Evolutionary conservation across 2,329 filamentous ascomycete species (phyloP), one percentile per base, ranked within the genome.

Genomic region (Atkinsonella texensis): DNA sequence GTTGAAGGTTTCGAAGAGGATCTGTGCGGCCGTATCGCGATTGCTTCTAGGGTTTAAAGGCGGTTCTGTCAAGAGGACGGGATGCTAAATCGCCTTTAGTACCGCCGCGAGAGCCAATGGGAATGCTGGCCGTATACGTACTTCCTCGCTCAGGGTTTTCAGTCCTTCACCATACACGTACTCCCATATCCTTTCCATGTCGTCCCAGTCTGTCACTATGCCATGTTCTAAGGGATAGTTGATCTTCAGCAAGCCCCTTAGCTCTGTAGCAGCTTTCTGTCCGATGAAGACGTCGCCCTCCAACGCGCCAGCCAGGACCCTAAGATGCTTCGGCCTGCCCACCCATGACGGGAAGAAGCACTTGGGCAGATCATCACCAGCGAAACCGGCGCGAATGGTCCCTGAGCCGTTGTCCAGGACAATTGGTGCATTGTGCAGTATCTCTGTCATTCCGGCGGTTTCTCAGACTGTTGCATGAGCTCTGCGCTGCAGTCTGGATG

Each of bases 141-240:
- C 87, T 79, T 98, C 93, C 77, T 98, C 93, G 69, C 90, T 96
- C 65, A 96, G 77, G 48, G 91, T 95, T 75, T 96, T 97, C 62
- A 98, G 70, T 57, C 94, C 93, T 64, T 96, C 91, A 53, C 87
- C 87, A 68, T 97, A 98, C 50, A 98, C 89, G 65, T 95, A 93
- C 63, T 94, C 87, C 93, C 93, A 98, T 71, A 98, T 98, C 73
- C 89, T 84, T 75, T 98, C 93, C 93, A 98, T 98, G 65, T 98
- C 93, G 66, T 97, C 93, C 93, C 93, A 98, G 70, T 98, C 89
- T 60, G 93, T 98, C 56, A 98, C 93, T 62, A 98, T 94, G 60
- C 93, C 93, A 68, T 98, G 93, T 72, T 97, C 93, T 51, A 98
- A 74, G 44, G 93, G 93, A 67, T 97, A 97, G 58, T 83, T 80